Evolutionary conservation across 768 basidiomycete genomes (phyloP), one percentile per base, ranked within the genome.

Genomic region (Auriscalpium orientale): DNA sequence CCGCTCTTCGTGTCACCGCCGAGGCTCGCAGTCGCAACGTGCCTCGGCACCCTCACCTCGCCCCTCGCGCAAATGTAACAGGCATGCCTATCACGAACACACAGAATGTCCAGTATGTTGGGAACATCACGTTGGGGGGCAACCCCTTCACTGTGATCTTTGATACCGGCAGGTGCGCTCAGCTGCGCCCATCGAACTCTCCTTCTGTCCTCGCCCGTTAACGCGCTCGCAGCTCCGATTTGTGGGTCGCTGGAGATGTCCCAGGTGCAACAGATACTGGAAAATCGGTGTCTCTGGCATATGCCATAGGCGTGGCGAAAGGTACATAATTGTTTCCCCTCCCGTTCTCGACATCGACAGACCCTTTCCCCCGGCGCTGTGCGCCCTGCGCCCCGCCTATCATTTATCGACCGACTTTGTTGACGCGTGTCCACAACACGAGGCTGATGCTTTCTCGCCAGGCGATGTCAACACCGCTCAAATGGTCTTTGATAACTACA

Each of bases 81-180:
- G 58, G 61, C 10, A 61, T 84, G 4, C 72, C 81, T 15, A 70
- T 89, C 28, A 71, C 71, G 22, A 85, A 90, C 70, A 83, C 79
- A 0, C 82, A 81, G 61, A 89, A 91, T 71, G 76, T 82, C 0
- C 82, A 88, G 64, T 91, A 91, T 65, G 80, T 85, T 50, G 74
- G 79, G 43, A 89, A 87, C 63, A 76, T 91, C 59, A 86, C 84
- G 15, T 70, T 91, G 45, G 84, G 80, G 15, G 85, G 85, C 16
- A 69, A 69, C 20, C 64, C 71, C 4, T 71, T 86, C 59, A 74
- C 77, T 21, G 84, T 90, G 51, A 72, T 88, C 62, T 68, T 91
- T 53, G 89, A 91, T 66, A 89, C 87, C 8, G 89, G 89, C 70
- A 90, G 88, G 87, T 84, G 58, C 16, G 71, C 58, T n/a, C 46